Evolutionary conservation across 805 yeast species (phyloP).

Genomic region (Candida ortonii): DNA sequence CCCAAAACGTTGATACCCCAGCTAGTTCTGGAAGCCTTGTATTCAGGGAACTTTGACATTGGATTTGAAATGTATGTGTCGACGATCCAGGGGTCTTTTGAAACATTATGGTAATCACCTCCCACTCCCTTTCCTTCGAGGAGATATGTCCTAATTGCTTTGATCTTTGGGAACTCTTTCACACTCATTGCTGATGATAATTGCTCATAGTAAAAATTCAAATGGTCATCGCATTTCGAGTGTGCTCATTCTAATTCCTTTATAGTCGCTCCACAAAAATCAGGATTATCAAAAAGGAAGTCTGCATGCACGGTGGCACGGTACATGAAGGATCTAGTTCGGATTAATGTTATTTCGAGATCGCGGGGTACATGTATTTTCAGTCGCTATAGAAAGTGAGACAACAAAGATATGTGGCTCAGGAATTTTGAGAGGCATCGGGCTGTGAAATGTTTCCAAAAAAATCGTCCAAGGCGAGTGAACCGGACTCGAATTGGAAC

Average conservation of each 20-base stretch:
- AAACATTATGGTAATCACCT: slow-evolving; percentile 51
- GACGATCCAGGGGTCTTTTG: slow-evolving; percentile 47
- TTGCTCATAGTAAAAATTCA: neutral
- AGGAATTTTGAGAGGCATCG: neutral
- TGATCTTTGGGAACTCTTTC: slow-evolving; percentile 42
- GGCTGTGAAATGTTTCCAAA: slow-evolving; percentile 17
- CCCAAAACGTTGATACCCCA: slow-evolving; percentile 54
- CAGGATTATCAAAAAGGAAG: too few species aligned
- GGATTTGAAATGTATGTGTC: slow-evolving; percentile 47
- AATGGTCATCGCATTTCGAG: neutral
- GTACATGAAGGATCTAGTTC: too few species aligned
- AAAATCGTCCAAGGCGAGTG: slow-evolving; percentile 29
- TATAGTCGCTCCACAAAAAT: too few species aligned
- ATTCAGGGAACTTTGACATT: slow-evolving; percentile 46
- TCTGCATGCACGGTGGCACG: too few species aligned
- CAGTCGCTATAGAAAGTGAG: too few species aligned
- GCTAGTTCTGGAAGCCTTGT: slow-evolving; percentile 42
- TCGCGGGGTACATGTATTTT: too few species aligned
- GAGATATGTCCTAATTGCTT: slow-evolving; percentile 41
- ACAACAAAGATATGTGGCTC: too few species aligned
- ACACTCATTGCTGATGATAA: slow-evolving; percentile 19
- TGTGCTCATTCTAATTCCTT: neutral
- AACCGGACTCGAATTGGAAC: slow-evolving; percentile 20
- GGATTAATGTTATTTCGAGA: too few species aligned
- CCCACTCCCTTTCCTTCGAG: slow-evolving; percentile 45